Evolutionary conservation across 192 early-diverging fungal species (phyloP), one percentile per base, ranked within the genome.

Genomic region (Haplosporangium gracile): DNA sequence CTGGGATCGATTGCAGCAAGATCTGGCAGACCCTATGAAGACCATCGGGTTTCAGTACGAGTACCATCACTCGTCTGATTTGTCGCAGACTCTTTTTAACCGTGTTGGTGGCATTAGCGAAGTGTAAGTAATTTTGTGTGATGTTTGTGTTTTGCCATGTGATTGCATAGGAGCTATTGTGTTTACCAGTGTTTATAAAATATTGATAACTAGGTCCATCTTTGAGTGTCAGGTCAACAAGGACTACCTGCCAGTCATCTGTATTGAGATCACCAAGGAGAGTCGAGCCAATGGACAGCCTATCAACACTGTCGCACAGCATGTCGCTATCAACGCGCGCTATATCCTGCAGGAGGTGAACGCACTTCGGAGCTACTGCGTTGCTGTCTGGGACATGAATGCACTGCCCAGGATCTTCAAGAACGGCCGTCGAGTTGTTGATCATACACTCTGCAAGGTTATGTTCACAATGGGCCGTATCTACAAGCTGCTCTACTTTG

Each of bases 241-340:
- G 68, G 93, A 95, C 43, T 90, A 92, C 75, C 88, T 96, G 43
- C 95, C 96, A 0, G 93, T 96, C 22, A 81, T 96, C 22, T 89
- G 93, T 0, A 88, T 87, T 36, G 91, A 90, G 57, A 82, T 92
- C 32, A 76, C 88, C 34, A 89, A 86, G n/a, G 82, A 76, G 32
- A 60, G 71, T 57, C 78, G 74, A 32, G 69, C 60, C 65, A 47
- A 43, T 55, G 74, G 77, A 49, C 82, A 79, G 39, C 68, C 68
- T 9, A 69, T 79, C 43, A 78, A 78, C 11, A 65, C 82, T 5
- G 73, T 85, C 9, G 82, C 82, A 5, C 78, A 79, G 5, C 77
- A 76, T 49, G 69, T 85, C 13, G 82, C 77, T 4, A 72, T 94
- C 10, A 90, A 92, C 29, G 86, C 89, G 11, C 83, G 92, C 22